Percentiles rank a stretch among this genome's conserved stretches.
phyloP scores from a whole-genome alignment of 352 stramenopile genomes.

The Saprolegnia diclina region DNA sequence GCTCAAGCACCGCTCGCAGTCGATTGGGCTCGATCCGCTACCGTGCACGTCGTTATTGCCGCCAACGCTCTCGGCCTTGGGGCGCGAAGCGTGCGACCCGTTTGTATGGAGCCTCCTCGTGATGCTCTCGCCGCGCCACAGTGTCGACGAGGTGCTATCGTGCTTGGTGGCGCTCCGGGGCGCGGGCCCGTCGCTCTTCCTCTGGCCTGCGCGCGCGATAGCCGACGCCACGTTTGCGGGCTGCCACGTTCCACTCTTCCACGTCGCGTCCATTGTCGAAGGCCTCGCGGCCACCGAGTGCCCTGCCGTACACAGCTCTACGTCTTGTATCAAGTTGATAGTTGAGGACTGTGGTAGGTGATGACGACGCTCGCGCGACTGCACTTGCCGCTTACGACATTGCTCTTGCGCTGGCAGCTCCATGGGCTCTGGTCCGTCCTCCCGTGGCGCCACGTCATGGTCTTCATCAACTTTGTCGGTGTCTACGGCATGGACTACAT shows the following conservation, averaged over 20 bases:
- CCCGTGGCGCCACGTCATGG: slow-evolving; percentile 12
- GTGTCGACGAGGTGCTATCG: background rate
- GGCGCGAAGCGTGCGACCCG: background rate
- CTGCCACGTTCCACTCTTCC: background rate
- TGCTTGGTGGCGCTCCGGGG: background rate
- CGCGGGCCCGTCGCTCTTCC: background rate
- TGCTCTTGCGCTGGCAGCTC: slow-evolving; percentile 11
- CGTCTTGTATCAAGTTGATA: background rate
- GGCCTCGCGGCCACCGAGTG: background rate
- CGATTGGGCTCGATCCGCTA: background rate
- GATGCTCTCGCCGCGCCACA: background rate
- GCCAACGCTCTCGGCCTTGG: background rate
- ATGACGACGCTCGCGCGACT: background rate
- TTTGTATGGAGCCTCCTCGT: slow-evolving; percentile 16
- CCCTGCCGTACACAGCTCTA: background rate
- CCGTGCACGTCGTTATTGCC: slow-evolving; percentile 8
- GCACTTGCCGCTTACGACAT: background rate
- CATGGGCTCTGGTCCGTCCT: slow-evolving; percentile 12
- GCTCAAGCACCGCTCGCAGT: background rate
- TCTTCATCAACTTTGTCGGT: background rate
- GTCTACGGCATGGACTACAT: slow-evolving; percentile 19
- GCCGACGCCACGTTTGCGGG: background rate
- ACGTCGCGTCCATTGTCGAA: background rate
- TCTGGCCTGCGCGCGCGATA: background rate
- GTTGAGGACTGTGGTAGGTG: background rate